Conservation (phyloP, 176 grass and related monocot species). For the Oryza nivara region DNA sequence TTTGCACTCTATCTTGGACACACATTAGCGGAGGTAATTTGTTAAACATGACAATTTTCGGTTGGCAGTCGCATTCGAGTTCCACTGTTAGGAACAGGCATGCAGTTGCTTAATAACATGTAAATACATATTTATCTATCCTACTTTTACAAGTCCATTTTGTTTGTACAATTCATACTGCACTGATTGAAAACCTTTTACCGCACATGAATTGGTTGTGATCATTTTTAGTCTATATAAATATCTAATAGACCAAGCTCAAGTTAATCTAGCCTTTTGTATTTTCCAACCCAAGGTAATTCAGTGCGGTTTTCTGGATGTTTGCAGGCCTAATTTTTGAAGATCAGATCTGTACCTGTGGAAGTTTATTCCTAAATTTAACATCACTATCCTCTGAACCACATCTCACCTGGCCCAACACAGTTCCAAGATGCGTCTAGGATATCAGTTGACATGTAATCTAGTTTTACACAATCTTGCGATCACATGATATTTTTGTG, state of each 20-base stretch:
- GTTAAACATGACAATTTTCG: background rate
- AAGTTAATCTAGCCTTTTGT: slow-evolving; percentile 26
- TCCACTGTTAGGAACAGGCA: background rate
- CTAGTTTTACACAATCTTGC: slow-evolving; percentile 38
- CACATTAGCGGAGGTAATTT: slow-evolving; percentile 15
- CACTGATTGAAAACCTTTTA: slow-evolving; percentile 12
- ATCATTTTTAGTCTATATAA: slow-evolving; percentile 10
- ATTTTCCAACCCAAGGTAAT: slow-evolving; percentile 20
- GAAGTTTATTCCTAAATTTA: slow-evolving; percentile 33
- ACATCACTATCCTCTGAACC: slow-evolving; percentile 4
- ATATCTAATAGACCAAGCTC: slow-evolving; percentile 28
- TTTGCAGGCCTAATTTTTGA: slow-evolving; percentile 35
- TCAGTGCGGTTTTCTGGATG: background rate
- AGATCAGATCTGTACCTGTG: slow-evolving; percentile 33
- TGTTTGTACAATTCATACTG: slow-evolving; percentile 25
- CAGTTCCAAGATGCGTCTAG: slow-evolving; percentile 38
- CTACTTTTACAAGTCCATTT: background rate
- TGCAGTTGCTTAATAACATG: background rate
- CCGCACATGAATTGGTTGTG: background rate
- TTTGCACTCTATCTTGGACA: background rate
- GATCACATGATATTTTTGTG: slow-evolving; percentile 29
- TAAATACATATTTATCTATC: slow-evolving; percentile 17
- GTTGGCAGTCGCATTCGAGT: background rate
- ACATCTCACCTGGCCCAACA: slow-evolving; percentile 23
- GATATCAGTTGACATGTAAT: slow-evolving; percentile 43